Base-by-base conservation (phyloP, 768 basidiomycete species). In the Boletus tylopilopsis region DNA sequence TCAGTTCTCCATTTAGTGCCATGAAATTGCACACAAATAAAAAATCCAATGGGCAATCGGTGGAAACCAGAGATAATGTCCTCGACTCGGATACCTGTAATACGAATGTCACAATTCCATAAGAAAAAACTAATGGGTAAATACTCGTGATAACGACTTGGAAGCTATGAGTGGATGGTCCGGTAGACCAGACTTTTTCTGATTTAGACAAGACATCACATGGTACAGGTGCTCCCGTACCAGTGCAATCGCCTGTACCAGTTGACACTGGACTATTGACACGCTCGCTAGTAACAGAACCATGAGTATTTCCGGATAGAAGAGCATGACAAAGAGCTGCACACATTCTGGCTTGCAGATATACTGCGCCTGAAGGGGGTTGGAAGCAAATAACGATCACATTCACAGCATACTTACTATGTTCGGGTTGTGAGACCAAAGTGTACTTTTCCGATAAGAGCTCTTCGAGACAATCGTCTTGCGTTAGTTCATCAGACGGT, bases 31-130 rank as follows among this genome's bases (percentile, higher is more conserved):
- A 50, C 30, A 0, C 13, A 24, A 15, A 57, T 34, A 34, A 42
- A 51, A 18, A 59, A 50, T 6, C 58, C 58, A 4, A 45, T 21
- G 4, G 57, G 58, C 7, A 53, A 40, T 2, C 40, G 44, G 1
- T 8, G 16, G 11, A 52, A 32, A 45, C 50, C 50, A 23, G 22
- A 10, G 9, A 16, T 3, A 10, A 60, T 16, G 39, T 50, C 23
- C 7, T 49, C 49, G 15, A 33, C 54, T 2, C 38, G 58, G 33
- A 60, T 42, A 7, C 29, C 58, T 57, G 16, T 10, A 4, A n/a
- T 11, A 24, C 23, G 10, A 10, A 9, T 22, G 9, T 43, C 2
- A 25, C 0, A 30, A 8, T 22, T 24, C 6, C 2, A 4, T 4
- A 33, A 34, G 1, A 13, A 18, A 4, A 12, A 30, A 13, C 7